Conservation (phyloP, 2,329 filamentous ascomycete species). For the Bisporella sp. region DNA sequence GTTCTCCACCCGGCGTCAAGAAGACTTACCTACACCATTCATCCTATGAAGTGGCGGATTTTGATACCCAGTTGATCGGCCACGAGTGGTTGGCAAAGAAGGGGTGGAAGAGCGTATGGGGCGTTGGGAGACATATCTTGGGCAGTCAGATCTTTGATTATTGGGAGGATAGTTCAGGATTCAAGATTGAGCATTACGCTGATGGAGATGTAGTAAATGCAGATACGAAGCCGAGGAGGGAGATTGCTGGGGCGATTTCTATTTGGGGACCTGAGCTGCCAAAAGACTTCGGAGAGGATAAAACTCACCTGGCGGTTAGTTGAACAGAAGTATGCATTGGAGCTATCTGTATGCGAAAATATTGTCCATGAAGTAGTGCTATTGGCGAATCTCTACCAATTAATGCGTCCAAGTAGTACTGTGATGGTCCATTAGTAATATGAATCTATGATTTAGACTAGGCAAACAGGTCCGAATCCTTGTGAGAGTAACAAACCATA, state of each 20-base stretch:
- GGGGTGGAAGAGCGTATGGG: conserved; percentile 60
- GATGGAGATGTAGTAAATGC: conserved; percentile 60
- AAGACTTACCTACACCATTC: conserved; percentile 54
- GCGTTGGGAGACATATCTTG: conserved; percentile 61
- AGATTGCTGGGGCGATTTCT: conserved; percentile 27
- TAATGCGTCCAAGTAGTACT: too few species aligned
- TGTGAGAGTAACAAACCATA: too few species aligned
- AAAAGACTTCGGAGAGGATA: not conserved
- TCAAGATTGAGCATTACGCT: conserved; percentile 63
- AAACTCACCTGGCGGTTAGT: not conserved
- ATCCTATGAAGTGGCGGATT: conserved; percentile 63
- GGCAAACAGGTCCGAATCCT: too few species aligned
- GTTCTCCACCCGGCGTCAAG: conserved; percentile 11
- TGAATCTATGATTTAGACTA: too few species aligned
- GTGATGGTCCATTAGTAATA: too few species aligned
- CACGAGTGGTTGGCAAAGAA: conserved; percentile 60
- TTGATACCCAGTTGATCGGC: conserved; percentile 61
- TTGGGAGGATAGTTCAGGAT: conserved; percentile 44
- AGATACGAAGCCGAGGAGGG: conserved; percentile 34
- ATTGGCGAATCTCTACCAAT: too few species aligned
- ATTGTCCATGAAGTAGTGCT: too few species aligned
- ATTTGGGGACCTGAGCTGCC: conserved; percentile 5
- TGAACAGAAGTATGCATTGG: not conserved
- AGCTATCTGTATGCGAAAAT: not conserved
- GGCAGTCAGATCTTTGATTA: conserved; percentile 34